Base-by-base conservation (phyloP, 257 asterid species). In the Nicotiana tabacum region DNA sequence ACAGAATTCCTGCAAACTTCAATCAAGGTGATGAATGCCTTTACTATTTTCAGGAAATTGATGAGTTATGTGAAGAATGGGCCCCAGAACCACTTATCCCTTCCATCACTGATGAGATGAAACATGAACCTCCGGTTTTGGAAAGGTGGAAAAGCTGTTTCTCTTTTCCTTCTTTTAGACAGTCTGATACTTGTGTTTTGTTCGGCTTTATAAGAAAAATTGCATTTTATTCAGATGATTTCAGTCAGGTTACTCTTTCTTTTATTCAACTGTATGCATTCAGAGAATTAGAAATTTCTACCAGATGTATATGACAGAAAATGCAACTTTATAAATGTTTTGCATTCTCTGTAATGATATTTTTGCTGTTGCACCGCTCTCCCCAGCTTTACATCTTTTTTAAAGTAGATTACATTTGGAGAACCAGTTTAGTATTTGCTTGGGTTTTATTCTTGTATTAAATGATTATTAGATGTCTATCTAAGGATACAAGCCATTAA, bases 61-160 rank as follows among this genome's bases (percentile, higher is more conserved):
- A 94, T 84, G 99, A 96, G 85, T 86, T 96, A 66, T 95, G 98
- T 87, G 95, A 89, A 79, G 98, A 95, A 82, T 95, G 99, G 99
- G 90, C 87, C 84, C 99, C 99, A 15, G 98, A 95, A 87, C 85
- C 98, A 48, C 92, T 95, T 77, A 95, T 92, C 86, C 97, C 98
- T 56, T 30, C 90, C 66, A 87, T 92, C 76, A 83, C 90, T 86
- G 92, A 90, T 80, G 97, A 91, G 57, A 85, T 88, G 92, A 91
- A 89, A 86, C 87, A 86, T 77, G 98, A 96, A 70, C 91, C 99
- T 87, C 97, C 97, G 2, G 91, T 92, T 21, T 37, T 96, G 84
- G 98, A 96, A 87, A 92, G 99, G 99, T 94, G 84, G 83, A 33
- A 65, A 53, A 46, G 37, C n/a, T 70, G 60, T 39, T 64, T 58